Percentiles rank a stretch among this genome's conserved stretches.
These are phyloP conservation scores for Chaetomium olivaceum DNA, from an alignment of 2,329 filamentous ascomycete species.

Conservation along the genomic window DNA sequence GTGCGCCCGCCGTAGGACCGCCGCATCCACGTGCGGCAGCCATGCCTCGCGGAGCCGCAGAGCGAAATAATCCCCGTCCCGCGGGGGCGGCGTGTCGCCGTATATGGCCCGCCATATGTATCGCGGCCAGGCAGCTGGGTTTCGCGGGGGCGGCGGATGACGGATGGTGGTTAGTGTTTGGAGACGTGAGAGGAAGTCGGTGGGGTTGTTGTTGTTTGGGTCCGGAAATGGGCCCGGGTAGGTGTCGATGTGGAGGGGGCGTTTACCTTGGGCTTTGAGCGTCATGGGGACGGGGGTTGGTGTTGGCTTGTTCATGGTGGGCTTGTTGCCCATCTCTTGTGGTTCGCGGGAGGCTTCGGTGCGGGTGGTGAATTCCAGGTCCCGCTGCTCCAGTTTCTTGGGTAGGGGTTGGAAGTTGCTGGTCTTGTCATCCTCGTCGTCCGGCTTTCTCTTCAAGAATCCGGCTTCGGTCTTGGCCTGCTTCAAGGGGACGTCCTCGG, in stretches of 20 bases:
- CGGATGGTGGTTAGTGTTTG: background rate
- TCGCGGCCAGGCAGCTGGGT: background rate
- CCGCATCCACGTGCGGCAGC: background rate
- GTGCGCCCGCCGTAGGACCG: background rate
- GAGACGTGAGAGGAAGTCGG: background rate
- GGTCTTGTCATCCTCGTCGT: background rate
- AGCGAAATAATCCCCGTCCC: background rate
- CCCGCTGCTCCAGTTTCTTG: background rate
- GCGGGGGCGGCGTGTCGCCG: background rate
- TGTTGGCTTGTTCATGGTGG: background rate
- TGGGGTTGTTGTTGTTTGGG: background rate
- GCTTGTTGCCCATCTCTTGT: background rate
- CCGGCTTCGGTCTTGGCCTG: background rate
- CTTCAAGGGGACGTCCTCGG: background rate
- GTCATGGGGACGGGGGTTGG: background rate
- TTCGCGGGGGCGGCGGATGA: background rate
- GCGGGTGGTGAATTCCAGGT: background rate
- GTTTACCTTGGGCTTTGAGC: background rate
- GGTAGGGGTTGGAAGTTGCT: background rate
- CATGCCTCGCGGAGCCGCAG: background rate
- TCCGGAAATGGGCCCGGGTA: background rate
- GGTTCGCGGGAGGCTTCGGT: background rate
- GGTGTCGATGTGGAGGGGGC: background rate
- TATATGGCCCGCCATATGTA: background rate
- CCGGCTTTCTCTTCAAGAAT: background rate